Evolutionary conservation across 176 grass and related monocot genomes (phyloP).

Genomic region (Phoenix roebelenii): DNA sequence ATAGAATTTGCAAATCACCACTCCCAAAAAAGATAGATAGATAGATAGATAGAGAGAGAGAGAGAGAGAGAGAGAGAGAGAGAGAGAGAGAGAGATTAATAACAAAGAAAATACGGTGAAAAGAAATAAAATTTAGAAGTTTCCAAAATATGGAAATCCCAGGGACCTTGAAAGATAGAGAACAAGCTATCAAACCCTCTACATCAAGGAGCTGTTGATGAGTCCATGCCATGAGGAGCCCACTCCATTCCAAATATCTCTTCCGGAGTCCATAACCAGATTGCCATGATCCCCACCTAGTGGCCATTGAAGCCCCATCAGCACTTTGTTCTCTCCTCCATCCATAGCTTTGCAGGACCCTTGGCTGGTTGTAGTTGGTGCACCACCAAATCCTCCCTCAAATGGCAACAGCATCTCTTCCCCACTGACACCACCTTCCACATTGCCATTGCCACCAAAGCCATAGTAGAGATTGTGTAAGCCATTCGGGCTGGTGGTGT

Average conservation of each 20-base stretch:
- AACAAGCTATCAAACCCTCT: background rate
- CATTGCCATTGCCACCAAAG: constrained; percentile 7
- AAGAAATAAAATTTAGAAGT: no score
- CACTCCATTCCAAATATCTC: constrained; percentile 1
- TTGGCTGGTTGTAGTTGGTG: background rate
- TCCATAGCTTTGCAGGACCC: constrained; percentile 3
- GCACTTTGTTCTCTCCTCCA: background rate
- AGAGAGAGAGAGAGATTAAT: no score
- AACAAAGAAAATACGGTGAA: no score
- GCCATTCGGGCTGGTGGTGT: background rate
- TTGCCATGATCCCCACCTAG: background rate
- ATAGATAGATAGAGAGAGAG: no score
- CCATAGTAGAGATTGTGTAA: constrained; percentile 10
- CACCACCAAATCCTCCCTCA: background rate
- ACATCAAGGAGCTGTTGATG: constrained; percentile 24
- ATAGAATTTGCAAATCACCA: constrained; percentile 1
- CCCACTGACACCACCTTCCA: background rate
- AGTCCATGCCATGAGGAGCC: constrained; percentile 27
- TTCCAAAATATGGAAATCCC: no score
- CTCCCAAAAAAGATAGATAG: background rate
- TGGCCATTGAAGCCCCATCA: constrained; percentile 13
- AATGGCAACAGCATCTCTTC: background rate
- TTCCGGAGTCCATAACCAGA: background rate
- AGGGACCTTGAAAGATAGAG: no score
- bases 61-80: no score